A percentile compares a stretch with the other conserved stretches of the same genome.
These are phyloP conservation scores for Xylariaceae sp. DNA, from an alignment of 2,329 filamentous ascomycete genomes.

Conservation along the genomic window DNA sequence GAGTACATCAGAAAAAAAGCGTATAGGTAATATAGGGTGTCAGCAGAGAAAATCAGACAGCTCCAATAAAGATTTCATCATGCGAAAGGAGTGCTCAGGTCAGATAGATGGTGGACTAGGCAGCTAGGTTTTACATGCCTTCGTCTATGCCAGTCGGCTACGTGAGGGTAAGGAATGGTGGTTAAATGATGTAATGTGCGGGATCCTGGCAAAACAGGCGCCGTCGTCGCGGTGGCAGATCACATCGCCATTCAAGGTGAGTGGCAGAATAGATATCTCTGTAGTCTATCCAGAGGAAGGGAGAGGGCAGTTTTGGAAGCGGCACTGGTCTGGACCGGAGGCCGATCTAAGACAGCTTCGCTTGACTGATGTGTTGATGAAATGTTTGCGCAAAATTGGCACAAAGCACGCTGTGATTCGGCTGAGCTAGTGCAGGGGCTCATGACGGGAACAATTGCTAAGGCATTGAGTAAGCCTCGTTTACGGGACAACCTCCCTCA, in stretches of 20 bases:
- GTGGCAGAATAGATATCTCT: background rate
- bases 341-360: too few relatives aligned
- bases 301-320: background rate
- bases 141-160: slow-evolving; percentile 1
- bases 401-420: too few relatives aligned
- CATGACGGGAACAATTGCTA: too few relatives aligned
- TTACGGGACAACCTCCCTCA: too few relatives aligned
- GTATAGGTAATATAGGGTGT: slow-evolving; percentile 55
- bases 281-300: background rate
- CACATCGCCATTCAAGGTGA: background rate
- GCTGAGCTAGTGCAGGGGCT: too few relatives aligned
- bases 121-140: slow-evolving; percentile 5
- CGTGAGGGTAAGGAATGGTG: background rate
- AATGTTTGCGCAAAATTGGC: too few relatives aligned
- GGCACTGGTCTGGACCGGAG: background rate
- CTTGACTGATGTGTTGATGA: too few relatives aligned
- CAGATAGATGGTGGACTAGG: background rate
- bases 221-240: background rate
- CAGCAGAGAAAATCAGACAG: slow-evolving; percentile 67
- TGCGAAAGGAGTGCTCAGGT: slow-evolving; percentile 1
- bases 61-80: slow-evolving; percentile 67
- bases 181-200: background rate
- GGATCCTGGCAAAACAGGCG: background rate
- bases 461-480: too few relatives aligned
- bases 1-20: slow-evolving; percentile 40